Base-by-base conservation (phyloP, 257 asterid genomes). In the Agastache rugosa region DNA sequence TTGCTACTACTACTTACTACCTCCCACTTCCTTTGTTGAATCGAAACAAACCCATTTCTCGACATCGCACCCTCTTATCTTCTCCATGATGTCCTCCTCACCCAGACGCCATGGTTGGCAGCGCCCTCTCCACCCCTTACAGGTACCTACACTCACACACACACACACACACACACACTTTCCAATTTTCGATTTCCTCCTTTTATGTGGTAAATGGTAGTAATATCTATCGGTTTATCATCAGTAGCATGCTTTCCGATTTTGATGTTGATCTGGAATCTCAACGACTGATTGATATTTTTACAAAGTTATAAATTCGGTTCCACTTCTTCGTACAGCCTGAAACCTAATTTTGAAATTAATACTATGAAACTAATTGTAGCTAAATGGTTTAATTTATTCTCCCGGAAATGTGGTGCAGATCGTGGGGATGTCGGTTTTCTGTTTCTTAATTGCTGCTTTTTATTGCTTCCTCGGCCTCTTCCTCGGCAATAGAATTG, bases 101-200 rank as follows among this genome's bases (percentile, higher is more conserved):
- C 8, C 74, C 76, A 85, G 98, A 79, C 96, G 90, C 88, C 97
- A 94, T 85, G 98, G 98, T n/a, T 94, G 98, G 98, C 96, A 94
- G 74, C 96, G 91, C 67, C 98, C 98, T 78, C 90, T 94, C 75
- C 96, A 94, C 78, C 91, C 91, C 63, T 72, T 94, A 41, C 98
- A 91, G 98, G 98, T 91, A 45, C 9, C n/a, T 15, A 8, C 22
- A 5, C 56, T 50, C 56, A 1, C 55, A 14, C 20, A 34, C 39
- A 6, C 42, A 7, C 44, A 39, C 44, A 39, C 44, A 9, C 44
- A 39, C 12, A 8, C 41, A 8, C 11, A 8, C 34, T 25, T 4
- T 51, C 2, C 56, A 27, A 22, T 51, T 48, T 29, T 34, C 51
- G 6, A 6, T 16, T 17, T 9, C 8, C 16, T 12, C 14, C 19